These are phyloP conservation scores for Rasamsonia emersonii DNA, from an alignment of 2,329 filamentous ascomycete genomes.

Conservation along the genomic window DNA sequence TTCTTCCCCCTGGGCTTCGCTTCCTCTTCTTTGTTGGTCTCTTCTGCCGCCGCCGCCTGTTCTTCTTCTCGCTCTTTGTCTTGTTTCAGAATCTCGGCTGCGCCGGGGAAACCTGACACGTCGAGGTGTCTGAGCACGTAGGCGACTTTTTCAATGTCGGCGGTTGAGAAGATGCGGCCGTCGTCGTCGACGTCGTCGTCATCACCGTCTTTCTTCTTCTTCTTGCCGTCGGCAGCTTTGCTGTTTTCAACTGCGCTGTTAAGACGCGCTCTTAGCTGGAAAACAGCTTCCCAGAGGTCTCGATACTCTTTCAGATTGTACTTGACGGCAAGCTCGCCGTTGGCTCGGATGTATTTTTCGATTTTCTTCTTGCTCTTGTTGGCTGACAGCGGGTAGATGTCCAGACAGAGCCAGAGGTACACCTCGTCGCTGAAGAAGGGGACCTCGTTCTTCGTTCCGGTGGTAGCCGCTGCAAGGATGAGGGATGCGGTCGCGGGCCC, in stretches of 20 bases:
- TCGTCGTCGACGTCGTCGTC: constrained; percentile 3
- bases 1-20: constrained; percentile 5
- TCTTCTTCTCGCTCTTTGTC: not conserved
- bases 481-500: constrained; percentile 36
- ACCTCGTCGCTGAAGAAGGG: constrained; percentile 39
- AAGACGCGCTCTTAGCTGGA: constrained; percentile 16
- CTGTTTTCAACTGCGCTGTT: constrained; percentile 9
- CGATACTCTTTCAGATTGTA: constrained; percentile 34
- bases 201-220: too few relatives aligned
- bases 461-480: constrained; percentile 27
- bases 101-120: constrained; percentile 15
- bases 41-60: constrained; percentile 1
- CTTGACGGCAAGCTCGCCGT: constrained; percentile 27
- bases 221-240: not conserved
- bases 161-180: constrained; percentile 15
- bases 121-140: constrained; percentile 29
- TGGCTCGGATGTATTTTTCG: constrained; percentile 12
- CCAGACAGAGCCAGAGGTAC: constrained; percentile 27
- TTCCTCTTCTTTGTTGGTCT: constrained; percentile 5
- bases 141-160: constrained; percentile 29
- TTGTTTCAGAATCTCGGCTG: constrained; percentile 5
- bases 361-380: constrained; percentile 5
- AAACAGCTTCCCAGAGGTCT: constrained; percentile 21
- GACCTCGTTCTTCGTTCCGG: constrained; percentile 10
- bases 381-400: constrained; percentile 13